phyloP scores from a whole-genome alignment of 257 asterid genomes.

The Nicotiana knightiana region DNA sequence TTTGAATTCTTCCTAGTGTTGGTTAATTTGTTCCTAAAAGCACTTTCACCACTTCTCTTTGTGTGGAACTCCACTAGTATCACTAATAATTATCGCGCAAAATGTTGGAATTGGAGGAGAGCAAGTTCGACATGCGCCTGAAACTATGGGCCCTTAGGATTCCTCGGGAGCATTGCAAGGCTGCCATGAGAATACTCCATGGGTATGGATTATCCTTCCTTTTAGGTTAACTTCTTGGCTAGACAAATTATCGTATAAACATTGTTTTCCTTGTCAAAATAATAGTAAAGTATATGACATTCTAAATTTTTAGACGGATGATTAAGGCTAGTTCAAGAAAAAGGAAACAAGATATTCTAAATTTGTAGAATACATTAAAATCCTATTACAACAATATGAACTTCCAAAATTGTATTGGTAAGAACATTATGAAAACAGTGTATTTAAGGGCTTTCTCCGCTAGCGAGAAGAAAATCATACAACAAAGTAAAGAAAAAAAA shows the following conservation, averaged over 20 bases:
- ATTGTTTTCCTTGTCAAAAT: background rate
- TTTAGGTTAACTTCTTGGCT: background rate
- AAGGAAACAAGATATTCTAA: too few species aligned
- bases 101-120: slow-evolving; percentile 44
- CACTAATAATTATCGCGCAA: background rate
- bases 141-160: slow-evolving; percentile 69
- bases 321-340: too few species aligned
- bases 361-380: too few species aligned
- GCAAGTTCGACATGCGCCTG: slow-evolving; percentile 50
- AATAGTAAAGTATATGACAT: background rate
- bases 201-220: slow-evolving; percentile 36
- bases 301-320: too few species aligned
- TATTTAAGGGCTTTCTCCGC: too few species aligned
- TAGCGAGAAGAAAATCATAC: too few species aligned
- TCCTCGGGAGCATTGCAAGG: slow-evolving; percentile 79
- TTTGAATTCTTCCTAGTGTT: background rate
- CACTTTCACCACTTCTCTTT: background rate
- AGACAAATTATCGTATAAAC: background rate
- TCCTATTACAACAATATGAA: too few species aligned
- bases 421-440: too few species aligned
- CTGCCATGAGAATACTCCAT: slow-evolving; percentile 60
- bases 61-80: background rate
- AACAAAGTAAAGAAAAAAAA: too few species aligned
- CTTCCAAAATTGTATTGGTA: too few species aligned
- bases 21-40: background rate